Percentiles rank a stretch among this genome's conserved stretches.
phyloP scores from a whole-genome alignment of 768 basidiomycete species.

The Naganishia onofrii region DNA sequence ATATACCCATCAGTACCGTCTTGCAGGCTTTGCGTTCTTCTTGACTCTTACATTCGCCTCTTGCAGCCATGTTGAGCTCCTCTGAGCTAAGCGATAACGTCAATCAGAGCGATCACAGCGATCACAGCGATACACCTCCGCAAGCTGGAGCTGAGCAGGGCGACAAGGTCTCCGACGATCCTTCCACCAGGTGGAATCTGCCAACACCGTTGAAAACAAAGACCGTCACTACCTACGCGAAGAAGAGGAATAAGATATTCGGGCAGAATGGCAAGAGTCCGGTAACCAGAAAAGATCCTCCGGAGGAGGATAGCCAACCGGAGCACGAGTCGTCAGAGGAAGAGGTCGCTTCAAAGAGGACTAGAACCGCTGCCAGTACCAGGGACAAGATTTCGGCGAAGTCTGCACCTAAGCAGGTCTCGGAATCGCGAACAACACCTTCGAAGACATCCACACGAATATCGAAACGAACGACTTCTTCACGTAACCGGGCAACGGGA shows the following conservation, averaged over 20 bases:
- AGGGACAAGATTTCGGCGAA: neutral
- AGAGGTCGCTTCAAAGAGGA: neutral
- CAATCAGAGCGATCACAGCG: slow-evolving; percentile 2
- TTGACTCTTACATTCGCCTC: neutral
- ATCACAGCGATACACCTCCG: neutral
- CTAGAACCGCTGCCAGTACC: neutral
- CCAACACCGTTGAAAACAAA: neutral
- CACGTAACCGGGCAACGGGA: neutral
- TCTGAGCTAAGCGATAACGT: neutral
- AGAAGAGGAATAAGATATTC: neutral
- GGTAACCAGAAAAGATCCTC: neutral
- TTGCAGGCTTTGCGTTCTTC: too few species aligned
- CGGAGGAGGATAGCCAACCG: neutral
- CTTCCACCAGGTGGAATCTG: neutral
- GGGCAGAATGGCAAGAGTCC: neutral
- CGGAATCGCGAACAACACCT: neutral
- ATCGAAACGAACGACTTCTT: neutral
- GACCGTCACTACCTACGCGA: neutral
- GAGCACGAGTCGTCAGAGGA: neutral
- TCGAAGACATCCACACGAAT: neutral
- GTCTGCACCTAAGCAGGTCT: neutral
- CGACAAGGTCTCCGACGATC: too few species aligned
- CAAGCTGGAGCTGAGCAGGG: neutral
- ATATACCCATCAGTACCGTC: too few species aligned
- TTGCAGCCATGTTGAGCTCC: neutral